A percentile compares a stretch with the other conserved stretches of the same genome.
phyloP scores from a whole-genome alignment of 2,329 filamentous ascomycete genomes.

The Helicocarpus griseus region DNA sequence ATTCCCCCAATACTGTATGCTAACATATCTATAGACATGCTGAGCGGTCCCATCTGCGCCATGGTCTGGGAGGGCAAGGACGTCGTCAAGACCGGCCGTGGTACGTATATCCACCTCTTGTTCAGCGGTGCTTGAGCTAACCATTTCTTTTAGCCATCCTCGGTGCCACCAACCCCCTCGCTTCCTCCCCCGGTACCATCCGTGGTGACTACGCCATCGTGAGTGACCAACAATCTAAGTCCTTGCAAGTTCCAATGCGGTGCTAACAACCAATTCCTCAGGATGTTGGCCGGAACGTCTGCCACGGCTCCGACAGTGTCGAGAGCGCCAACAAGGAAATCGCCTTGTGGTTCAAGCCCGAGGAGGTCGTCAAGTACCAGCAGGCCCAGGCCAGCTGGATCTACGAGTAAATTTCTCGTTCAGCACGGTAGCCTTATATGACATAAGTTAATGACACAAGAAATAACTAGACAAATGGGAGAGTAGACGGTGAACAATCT shows the following conservation, averaged over 20 bases:
- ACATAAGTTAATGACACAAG: slow-evolving; percentile 4
- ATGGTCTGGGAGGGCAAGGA: slow-evolving; percentile 99
- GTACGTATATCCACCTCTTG: slow-evolving; percentile 41
- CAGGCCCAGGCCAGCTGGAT: slow-evolving; percentile 80
- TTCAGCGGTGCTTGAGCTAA: slow-evolving; percentile 12
- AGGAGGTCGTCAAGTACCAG: slow-evolving; percentile 80
- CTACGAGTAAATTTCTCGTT: slow-evolving; percentile 70
- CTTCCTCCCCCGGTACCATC: slow-evolving; percentile 93
- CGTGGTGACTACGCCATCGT: slow-evolving; percentile 83
- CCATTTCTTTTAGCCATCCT: slow-evolving; percentile 56
- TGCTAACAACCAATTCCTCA: slow-evolving; percentile 22
- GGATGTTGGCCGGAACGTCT: slow-evolving; percentile 94
- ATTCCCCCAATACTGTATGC: slow-evolving; percentile 1
- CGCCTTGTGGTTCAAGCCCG: slow-evolving; percentile 90
- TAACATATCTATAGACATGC: slow-evolving; percentile 63
- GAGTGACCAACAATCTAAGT: slow-evolving; percentile 17
- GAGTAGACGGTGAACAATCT: slow-evolving; percentile 2
- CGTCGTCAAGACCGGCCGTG: slow-evolving; percentile 95
- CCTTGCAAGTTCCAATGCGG: not conserved
- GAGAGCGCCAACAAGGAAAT: slow-evolving; percentile 99
- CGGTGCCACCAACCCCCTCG: slow-evolving; percentile 96
- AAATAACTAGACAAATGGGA: slow-evolving; percentile 3
- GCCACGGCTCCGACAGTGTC: slow-evolving; percentile 97
- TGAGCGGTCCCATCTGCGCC: slow-evolving; percentile 90
- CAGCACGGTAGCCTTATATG: not conserved